These are phyloP conservation scores for Paecilomyces dactylethromorphus DNA, from an alignment of 2,329 filamentous ascomycete genomes.

Conservation along the genomic window DNA sequence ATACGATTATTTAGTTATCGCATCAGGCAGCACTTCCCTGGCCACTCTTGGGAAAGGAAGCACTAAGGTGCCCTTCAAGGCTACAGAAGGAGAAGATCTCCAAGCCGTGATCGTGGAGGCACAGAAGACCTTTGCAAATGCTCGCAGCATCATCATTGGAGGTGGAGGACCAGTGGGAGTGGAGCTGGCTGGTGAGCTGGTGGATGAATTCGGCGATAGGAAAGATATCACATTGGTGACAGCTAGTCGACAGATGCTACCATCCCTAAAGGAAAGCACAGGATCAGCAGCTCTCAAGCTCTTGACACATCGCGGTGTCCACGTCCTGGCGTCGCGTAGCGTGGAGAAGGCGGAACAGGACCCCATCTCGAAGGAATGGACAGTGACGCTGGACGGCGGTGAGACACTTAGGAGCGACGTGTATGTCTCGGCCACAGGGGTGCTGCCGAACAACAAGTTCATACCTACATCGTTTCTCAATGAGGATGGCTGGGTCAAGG, in stretches of 20 bases:
- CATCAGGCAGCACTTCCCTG: conserved; percentile 46
- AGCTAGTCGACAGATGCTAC: conserved; percentile 6
- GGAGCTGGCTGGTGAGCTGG: conserved; percentile 45
- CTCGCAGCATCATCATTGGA: conserved; percentile 41
- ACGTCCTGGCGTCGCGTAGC: conserved; percentile 5
- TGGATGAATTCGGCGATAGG: conserved; percentile 26
- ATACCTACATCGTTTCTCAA: conserved; percentile 10
- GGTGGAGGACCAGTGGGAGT: conserved; percentile 45
- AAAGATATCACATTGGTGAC: conserved; percentile 28
- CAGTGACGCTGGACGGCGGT: conserved; percentile 4
- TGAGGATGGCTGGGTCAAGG: conserved; percentile 11
- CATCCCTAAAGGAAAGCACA: background rate
- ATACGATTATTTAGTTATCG: conserved; percentile 52
- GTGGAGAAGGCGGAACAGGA: conserved; percentile 5
- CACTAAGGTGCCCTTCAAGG: conserved; percentile 33
- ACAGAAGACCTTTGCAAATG: conserved; percentile 27
- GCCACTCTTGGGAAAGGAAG: conserved; percentile 28
- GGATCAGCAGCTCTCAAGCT: conserved; percentile 4
- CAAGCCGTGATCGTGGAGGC: conserved; percentile 24
- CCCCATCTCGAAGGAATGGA: conserved; percentile 6
- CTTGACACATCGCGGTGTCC: conserved; percentile 6
- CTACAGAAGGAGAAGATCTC: conserved; percentile 34
- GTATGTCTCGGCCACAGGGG: conserved; percentile 13
- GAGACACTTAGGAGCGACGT: conserved; percentile 16
- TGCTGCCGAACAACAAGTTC: conserved; percentile 13